These are phyloP conservation scores for Jatropha curcas DNA, from an alignment of 345 rosid species.

Conservation along the genomic window DNA sequence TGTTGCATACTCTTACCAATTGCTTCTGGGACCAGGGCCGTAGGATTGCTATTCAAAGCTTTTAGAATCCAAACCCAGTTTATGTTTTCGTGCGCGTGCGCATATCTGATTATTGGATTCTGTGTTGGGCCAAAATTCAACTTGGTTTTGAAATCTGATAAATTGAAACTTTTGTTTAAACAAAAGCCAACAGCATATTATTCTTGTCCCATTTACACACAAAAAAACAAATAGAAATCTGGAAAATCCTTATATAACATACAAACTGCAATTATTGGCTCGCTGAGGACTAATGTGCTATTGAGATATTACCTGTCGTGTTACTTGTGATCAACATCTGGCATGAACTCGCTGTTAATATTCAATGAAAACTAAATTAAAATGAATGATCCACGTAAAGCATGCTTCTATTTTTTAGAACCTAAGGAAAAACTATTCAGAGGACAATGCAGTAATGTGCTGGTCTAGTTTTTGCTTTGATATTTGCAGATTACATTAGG, in stretches of 20 bases:
- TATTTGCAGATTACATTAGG: neutral
- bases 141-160: neutral
- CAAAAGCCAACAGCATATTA: neutral
- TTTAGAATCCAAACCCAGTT: neutral
- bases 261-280: neutral
- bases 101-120: neutral
- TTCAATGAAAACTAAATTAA: neutral
- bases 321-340: neutral
- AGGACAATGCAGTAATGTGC: neutral
- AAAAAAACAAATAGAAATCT: neutral
- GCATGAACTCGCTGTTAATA: neutral
- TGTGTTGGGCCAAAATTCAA: neutral
- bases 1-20: neutral
- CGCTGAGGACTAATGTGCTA: neutral
- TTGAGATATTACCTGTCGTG: neutral
- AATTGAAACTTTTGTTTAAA: neutral
- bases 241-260: neutral
- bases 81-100: neutral
- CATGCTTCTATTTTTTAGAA: neutral
- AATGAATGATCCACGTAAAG: neutral
- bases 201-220: neutral
- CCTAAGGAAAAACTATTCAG: neutral
- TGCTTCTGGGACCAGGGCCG: neutral
- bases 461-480: neutral
- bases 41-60: neutral